phyloP scores from a whole-genome alignment of 495 filamentous ascomycete genomes.

The Astrothelium subdiscretum region DNA sequence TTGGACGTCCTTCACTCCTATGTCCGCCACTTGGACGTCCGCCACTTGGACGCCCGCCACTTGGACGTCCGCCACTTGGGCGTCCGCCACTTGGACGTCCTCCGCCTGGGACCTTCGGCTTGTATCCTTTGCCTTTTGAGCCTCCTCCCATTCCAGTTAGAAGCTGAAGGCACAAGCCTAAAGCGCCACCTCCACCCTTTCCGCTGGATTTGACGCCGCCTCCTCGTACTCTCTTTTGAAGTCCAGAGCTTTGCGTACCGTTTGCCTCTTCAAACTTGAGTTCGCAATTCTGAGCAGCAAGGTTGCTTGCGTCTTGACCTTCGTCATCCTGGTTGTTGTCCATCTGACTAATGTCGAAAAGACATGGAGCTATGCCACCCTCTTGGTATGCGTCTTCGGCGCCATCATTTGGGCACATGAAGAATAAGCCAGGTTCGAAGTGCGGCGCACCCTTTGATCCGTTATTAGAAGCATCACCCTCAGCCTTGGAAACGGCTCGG shows the following conservation, averaged over 20 bases:
- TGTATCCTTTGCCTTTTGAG: too few relatives aligned
- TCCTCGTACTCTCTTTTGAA: neutral
- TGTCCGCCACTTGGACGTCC: too few relatives aligned
- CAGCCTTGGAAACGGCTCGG: neutral
- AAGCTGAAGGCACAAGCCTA: too few relatives aligned
- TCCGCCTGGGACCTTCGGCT: too few relatives aligned
- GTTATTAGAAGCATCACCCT: neutral
- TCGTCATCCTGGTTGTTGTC: neutral
- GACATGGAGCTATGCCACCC: neutral
- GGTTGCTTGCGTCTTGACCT: neutral
- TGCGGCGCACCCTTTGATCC: neutral
- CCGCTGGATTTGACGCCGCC: too few relatives aligned
- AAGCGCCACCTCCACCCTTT: too few relatives aligned
- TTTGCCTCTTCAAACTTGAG: neutral
- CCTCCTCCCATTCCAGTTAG: too few relatives aligned
- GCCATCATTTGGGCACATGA: neutral
- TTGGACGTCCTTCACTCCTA: too few relatives aligned
- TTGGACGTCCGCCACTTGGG: too few relatives aligned
- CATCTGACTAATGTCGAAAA: neutral
- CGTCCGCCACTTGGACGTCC: too few relatives aligned
- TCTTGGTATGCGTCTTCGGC: neutral
- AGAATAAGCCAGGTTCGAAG: neutral
- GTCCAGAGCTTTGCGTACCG: neutral
- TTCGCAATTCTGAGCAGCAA: neutral
- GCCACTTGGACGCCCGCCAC: too few relatives aligned